These are phyloP conservation scores for Yarrowia keelungensis DNA, from an alignment of 805 yeast species.

Conservation along the genomic window DNA sequence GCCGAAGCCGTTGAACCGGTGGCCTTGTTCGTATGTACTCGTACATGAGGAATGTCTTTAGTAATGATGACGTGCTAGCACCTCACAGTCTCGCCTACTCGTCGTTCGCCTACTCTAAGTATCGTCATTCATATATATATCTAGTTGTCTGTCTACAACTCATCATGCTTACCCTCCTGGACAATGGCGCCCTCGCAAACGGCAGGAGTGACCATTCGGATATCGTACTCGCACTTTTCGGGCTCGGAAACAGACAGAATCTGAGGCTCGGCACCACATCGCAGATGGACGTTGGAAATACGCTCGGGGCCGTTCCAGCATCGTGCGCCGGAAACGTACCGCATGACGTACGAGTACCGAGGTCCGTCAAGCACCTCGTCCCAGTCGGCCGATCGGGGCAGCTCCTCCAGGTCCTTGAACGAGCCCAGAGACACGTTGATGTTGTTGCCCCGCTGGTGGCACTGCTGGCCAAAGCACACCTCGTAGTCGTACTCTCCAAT, in stretches of 20 bases:
- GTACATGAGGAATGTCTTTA: too few relatives aligned
- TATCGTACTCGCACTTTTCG: slow-evolving; percentile 80
- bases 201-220: slow-evolving; percentile 52
- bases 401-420: slow-evolving; percentile 45
- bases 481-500: slow-evolving; percentile 76
- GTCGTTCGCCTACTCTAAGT: too few relatives aligned
- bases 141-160: slow-evolving; percentile 5
- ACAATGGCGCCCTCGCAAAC: slow-evolving; percentile 44
- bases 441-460: slow-evolving; percentile 63
- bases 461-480: slow-evolving; percentile 62
- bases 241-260: slow-evolving; percentile 81
- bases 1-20: too few relatives aligned
- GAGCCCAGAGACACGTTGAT: slow-evolving; percentile 61
- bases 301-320: slow-evolving; percentile 97
- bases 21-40: too few relatives aligned
- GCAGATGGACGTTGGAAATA: slow-evolving; percentile 65
- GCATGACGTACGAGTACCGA: slow-evolving; percentile 46
- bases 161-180: slow-evolving; percentile 35
- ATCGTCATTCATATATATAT: slow-evolving; percentile 2
- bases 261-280: slow-evolving; percentile 67
- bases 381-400: slow-evolving; percentile 23
- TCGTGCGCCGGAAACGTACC: slow-evolving; percentile 68
- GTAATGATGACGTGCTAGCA: too few relatives aligned
- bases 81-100: too few relatives aligned
- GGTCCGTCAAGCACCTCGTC: slow-evolving; percentile 44